Percentiles rank a stretch among this genome's conserved stretches.
Conservation (phyloP, 805 yeast species). For the Kuraishia molischiana region DNA sequence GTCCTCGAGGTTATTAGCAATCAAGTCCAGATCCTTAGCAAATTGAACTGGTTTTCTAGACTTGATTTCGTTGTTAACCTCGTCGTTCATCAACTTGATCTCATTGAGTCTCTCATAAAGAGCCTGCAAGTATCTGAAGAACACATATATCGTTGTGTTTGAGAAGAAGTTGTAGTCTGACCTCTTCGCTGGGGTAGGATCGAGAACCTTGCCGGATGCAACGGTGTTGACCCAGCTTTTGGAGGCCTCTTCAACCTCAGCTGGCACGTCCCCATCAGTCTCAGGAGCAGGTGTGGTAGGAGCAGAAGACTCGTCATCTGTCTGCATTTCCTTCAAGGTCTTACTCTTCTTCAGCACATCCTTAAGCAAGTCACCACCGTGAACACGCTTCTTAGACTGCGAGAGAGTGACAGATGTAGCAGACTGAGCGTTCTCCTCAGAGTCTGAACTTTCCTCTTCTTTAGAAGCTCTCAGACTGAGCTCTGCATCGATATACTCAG, state of each 20-base stretch:
- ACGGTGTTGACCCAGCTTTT: constrained; percentile 24
- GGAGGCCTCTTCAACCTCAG: constrained; percentile 22
- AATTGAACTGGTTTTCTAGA: constrained; percentile 57
- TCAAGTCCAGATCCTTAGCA: constrained; percentile 78
- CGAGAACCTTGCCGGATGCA: constrained; percentile 3
- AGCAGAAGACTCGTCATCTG: constrained; percentile 3
- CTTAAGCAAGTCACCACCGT: constrained; percentile 48
- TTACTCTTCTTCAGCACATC: constrained; percentile 51
- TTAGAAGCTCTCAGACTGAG: constrained; percentile 22
- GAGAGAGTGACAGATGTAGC: constrained; percentile 13
- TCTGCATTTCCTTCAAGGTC: constrained; percentile 18
- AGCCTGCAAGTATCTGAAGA: constrained; percentile 77
- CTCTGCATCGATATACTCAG: constrained; percentile 34
- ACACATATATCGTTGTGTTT: constrained; percentile 81
- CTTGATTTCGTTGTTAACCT: constrained; percentile 65
- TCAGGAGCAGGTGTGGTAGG: constrained; percentile 7
- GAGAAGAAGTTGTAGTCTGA: constrained; percentile 70
- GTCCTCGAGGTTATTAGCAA: constrained; percentile 73
- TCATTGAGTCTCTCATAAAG: constrained; percentile 74
- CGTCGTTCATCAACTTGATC: constrained; percentile 59
- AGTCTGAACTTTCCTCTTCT: constrained; percentile 10
- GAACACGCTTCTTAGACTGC: constrained; percentile 32
- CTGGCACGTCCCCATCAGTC: constrained; percentile 14
- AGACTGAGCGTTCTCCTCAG: constrained; percentile 9
- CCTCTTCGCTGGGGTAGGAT: constrained; percentile 26